These are phyloP conservation scores for Exophiala sp. DNA, from an alignment of 2,329 filamentous ascomycete genomes.

Conservation along the genomic window DNA sequence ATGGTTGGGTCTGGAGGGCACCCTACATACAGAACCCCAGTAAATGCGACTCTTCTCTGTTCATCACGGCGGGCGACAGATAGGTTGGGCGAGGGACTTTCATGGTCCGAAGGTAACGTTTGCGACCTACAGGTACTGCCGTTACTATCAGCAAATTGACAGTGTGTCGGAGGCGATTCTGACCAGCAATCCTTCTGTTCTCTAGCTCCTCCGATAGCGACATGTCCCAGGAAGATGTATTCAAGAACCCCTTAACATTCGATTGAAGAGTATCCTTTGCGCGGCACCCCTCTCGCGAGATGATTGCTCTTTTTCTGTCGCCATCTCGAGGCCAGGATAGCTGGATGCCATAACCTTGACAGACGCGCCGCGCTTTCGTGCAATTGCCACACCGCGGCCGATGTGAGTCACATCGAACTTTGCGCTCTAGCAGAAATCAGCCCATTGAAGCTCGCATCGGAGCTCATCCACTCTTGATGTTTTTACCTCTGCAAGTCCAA, in stretches of 20 bases:
- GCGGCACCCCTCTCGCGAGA: constrained; percentile 7
- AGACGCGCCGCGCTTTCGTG: constrained; percentile 19
- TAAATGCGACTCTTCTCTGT: constrained; percentile 15
- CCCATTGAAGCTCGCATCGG: neutral
- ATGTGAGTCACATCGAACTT: constrained; percentile 22
- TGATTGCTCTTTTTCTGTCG: constrained; percentile 18
- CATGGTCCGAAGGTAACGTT: constrained; percentile 14
- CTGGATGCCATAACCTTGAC: constrained; percentile 23
- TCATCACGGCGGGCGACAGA: constrained; percentile 13
- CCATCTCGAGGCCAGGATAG: constrained; percentile 23
- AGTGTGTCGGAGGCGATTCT: constrained; percentile 9
- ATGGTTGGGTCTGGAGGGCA: constrained; percentile 3
- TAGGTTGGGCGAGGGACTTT: constrained; percentile 14
- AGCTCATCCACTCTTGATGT: constrained; percentile 4
- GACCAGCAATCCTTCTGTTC: constrained; percentile 11
- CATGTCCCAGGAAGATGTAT: constrained; percentile 19
- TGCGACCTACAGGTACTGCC: constrained; percentile 10
- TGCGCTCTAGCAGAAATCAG: constrained; percentile 19
- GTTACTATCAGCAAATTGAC: constrained; percentile 9
- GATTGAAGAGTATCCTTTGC: constrained; percentile 2
- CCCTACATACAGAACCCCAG: constrained; percentile 17
- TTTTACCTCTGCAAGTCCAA: constrained; percentile 20
- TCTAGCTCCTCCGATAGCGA: constrained; percentile 15
- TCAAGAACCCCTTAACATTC: constrained; percentile 15
- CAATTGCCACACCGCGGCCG: constrained; percentile 22